Conservation (phyloP, 768 basidiomycete species). For the Boletellus ananiceps region DNA sequence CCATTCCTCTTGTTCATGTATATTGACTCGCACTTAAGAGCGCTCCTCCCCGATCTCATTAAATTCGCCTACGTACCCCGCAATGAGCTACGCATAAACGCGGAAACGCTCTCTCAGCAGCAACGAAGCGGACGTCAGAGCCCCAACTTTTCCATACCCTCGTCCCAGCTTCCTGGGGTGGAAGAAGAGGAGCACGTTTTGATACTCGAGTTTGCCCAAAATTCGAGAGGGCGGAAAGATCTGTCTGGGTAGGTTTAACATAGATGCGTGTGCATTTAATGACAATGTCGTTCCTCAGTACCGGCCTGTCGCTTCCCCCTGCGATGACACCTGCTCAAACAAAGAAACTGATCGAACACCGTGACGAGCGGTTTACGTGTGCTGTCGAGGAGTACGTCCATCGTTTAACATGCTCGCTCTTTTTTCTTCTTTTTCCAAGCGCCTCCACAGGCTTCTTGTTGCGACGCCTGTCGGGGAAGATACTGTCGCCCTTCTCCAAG, state of each 20-base stretch:
- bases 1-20: not conserved
- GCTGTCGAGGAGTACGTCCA: constrained; percentile 64
- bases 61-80: constrained; percentile 77
- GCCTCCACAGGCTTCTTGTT: constrained; percentile 46
- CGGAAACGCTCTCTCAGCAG: constrained; percentile 26
- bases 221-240: constrained; percentile 32
- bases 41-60: constrained; percentile 76
- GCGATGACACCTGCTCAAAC: constrained; percentile 52
- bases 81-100: constrained; percentile 55
- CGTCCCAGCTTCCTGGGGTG: constrained; percentile 24
- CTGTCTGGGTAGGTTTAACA: constrained; percentile 22
- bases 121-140: constrained; percentile 30
- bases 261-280: not conserved
- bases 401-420: not conserved
- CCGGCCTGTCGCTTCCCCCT: constrained; percentile 21
- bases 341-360: constrained; percentile 65
- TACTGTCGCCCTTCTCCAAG: constrained; percentile 56
- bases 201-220: constrained; percentile 48
- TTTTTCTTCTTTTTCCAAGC: not conserved
- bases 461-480: constrained; percentile 53
- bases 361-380: constrained; percentile 58
- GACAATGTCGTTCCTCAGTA: constrained; percentile 8
- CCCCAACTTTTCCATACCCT: constrained; percentile 38
- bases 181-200: constrained; percentile 46
- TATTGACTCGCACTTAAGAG: constrained; percentile 37